A percentile compares a stretch with the other conserved stretches of the same genome.
phyloP scores from a whole-genome alignment of 352 stramenopile species.

The Pythium periplocum region DNA sequence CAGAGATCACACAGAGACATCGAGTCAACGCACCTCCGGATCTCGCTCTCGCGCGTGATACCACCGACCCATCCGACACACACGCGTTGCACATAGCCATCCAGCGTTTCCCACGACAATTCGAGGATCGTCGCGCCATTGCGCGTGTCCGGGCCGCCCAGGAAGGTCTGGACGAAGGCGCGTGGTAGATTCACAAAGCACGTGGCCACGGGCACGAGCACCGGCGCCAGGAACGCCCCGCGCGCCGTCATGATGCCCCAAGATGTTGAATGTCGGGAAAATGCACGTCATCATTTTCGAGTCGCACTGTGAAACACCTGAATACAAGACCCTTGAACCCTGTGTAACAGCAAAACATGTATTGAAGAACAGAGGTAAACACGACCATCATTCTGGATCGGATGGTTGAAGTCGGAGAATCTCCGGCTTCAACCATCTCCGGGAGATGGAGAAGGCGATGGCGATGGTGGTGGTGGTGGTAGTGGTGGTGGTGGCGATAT shows the following conservation, averaged over 20 bases:
- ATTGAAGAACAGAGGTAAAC: no score
- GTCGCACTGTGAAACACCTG: background rate
- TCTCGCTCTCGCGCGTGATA: slow-evolving; percentile 33
- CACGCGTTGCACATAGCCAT: slow-evolving; percentile 75
- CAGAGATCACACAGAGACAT: background rate
- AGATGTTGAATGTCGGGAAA: background rate
- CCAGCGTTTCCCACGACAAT: slow-evolving; percentile 71
- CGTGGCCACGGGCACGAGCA: slow-evolving; percentile 50
- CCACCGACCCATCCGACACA: slow-evolving; percentile 69
- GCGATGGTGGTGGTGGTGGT: no score
- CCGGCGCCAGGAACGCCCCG: slow-evolving; percentile 58
- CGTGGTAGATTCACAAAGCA: slow-evolving; percentile 74
- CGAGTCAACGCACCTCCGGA: slow-evolving; percentile 36
- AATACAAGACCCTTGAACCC: background rate
- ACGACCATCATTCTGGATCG: no score
- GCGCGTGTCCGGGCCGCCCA: slow-evolving; percentile 17
- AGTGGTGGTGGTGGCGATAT: no score
- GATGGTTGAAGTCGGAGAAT: no score
- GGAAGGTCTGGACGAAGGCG: slow-evolving; percentile 59
- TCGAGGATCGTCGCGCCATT: slow-evolving; percentile 58
- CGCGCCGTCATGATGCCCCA: slow-evolving; percentile 21
- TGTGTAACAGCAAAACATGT: no score
- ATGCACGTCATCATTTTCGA: background rate
- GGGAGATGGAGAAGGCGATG: no score
- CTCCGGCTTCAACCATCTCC: no score